Evolutionary conservation across 2,329 filamentous ascomycete species (phyloP), one percentile per base, ranked within the genome.

Genomic region (Allantophomopsis lycopodina): DNA sequence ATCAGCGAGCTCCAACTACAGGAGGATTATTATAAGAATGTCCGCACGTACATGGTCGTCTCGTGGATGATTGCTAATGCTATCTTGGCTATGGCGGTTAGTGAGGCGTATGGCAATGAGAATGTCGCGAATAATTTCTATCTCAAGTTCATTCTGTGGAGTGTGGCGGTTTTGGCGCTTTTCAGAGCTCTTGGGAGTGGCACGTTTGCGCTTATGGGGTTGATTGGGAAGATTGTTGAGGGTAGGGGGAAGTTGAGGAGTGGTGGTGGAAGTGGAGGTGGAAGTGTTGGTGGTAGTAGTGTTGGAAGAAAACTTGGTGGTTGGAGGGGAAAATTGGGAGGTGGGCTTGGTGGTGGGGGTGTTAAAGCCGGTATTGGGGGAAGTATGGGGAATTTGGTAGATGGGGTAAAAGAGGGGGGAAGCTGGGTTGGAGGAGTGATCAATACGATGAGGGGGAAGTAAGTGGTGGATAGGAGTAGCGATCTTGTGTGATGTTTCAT

Each of bases 21-120:
- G 60, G 91, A 98, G 60, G 91, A 98, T 62, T 98, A 98, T 71
- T 98, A 98, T 71, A 85, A 88, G 59, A 85, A 82, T 32, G 91
- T 98, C 39, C 79, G 91, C 40, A 98, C 91, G 1, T 98, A 98
- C 76, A 93, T 98, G 79, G 91, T 98, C 11, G 78, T 94, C 34
- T 72, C 79, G 36, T 98, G 91, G 91, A 86, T 98, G 73, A 72
- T 93, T 30, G 76, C 79, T 51, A 98, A 98, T 58, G 86, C 83
- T 3, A 76, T 94, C 43, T 76, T 98, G 31, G 89, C 85, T 55
- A 98, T 98, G 91, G 76, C 82, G 2, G 80, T 96, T 12, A 83
- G 75, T 5, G 91, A 98, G 62, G 77, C 83, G 3, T 98, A 95
- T 61, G 74, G 74, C 35, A 68, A 71, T 44, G 73, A 69, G 36